These are phyloP conservation scores for Fusarium brachygibbosum DNA, from an alignment of 2,329 filamentous ascomycete genomes.

Conservation along the genomic window DNA sequence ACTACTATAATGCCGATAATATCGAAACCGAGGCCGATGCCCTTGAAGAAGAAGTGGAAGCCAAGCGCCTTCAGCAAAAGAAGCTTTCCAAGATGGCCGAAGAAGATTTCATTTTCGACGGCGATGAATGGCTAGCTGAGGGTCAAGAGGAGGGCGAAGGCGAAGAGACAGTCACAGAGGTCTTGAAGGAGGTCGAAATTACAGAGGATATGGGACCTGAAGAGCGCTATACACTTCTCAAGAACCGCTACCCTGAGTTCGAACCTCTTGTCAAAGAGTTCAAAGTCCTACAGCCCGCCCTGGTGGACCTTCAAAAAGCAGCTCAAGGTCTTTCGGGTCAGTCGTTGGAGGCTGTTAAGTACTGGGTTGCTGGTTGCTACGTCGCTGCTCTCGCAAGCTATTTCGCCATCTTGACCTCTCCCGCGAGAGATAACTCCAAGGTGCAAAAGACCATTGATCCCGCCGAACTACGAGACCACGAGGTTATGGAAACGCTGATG, in stretches of 20 bases:
- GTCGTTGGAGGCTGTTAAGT: constrained; percentile 76
- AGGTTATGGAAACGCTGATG: constrained; percentile 88
- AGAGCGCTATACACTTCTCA: constrained; percentile 81
- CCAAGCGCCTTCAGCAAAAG: constrained; percentile 89
- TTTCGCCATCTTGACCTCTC: constrained; percentile 91
- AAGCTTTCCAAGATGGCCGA: constrained; percentile 90
- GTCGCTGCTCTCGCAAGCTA: constrained; percentile 91
- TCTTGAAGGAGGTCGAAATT: constrained; percentile 86
- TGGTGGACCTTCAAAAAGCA: constrained; percentile 70
- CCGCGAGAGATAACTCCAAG: constrained; percentile 70
- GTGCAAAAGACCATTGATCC: constrained; percentile 75
- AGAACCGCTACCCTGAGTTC: constrained; percentile 90
- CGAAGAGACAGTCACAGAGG: constrained; percentile 80
- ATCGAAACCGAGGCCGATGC: constrained; percentile 77
- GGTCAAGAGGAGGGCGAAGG: constrained; percentile 65
- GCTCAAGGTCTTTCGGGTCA: constrained; percentile 66
- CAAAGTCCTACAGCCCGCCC: constrained; percentile 74
- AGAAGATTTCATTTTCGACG: constrained; percentile 93
- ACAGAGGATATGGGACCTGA: constrained; percentile 81
- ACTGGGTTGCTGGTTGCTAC: constrained; percentile 86
- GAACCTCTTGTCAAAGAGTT: constrained; percentile 88
- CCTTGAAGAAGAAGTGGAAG: constrained; percentile 91
- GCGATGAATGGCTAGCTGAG: constrained; percentile 82
- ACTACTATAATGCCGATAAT: constrained; percentile 92
- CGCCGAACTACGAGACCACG: constrained; percentile 86